A percentile compares a stretch with the other conserved stretches of the same genome.
Conservation (phyloP, 2,329 filamentous ascomycete genomes). For the Pseudocercospora vitis region DNA sequence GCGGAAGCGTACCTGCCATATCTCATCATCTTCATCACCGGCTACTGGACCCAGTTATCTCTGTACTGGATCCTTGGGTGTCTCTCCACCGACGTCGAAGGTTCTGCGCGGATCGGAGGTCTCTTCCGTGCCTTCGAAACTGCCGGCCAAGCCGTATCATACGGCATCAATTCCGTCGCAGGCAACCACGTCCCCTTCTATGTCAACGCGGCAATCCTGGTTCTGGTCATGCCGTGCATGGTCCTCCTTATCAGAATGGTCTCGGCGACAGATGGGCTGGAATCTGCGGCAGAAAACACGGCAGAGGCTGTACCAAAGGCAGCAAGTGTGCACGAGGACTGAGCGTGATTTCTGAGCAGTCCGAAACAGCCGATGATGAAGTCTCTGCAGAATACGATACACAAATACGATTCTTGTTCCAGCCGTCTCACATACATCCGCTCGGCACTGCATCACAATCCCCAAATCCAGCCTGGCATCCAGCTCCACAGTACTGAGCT, state of each 20-base stretch:
- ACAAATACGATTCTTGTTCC: no score
- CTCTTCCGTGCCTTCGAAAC: constrained; percentile 41
- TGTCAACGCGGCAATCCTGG: constrained; percentile 24
- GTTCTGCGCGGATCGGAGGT: constrained; percentile 35
- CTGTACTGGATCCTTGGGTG: constrained; percentile 44
- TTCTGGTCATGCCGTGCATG: constrained; percentile 24
- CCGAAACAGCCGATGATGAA: no score
- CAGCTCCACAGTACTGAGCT: constrained; percentile 8
- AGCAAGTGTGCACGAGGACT: no score
- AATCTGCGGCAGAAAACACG: not conserved
- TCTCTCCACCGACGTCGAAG: constrained; percentile 40
- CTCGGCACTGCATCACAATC: not conserved
- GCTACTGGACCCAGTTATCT: constrained; percentile 29
- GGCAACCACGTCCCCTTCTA: constrained; percentile 19
- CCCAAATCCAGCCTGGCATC: constrained; percentile 14
- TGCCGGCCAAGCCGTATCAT: constrained; percentile 48
- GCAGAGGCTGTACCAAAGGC: not conserved
- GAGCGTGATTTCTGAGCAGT: no score
- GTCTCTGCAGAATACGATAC: no score
- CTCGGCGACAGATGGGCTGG: constrained; percentile 4
- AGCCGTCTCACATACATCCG: not conserved
- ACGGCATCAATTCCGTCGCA: constrained; percentile 27
- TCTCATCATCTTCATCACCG: constrained; percentile 29
- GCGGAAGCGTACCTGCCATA: constrained; percentile 28
- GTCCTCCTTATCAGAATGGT: constrained; percentile 24